These are phyloP conservation scores for Diaporthe citri DNA, from an alignment of 2,329 filamentous ascomycete genomes.

Conservation along the genomic window DNA sequence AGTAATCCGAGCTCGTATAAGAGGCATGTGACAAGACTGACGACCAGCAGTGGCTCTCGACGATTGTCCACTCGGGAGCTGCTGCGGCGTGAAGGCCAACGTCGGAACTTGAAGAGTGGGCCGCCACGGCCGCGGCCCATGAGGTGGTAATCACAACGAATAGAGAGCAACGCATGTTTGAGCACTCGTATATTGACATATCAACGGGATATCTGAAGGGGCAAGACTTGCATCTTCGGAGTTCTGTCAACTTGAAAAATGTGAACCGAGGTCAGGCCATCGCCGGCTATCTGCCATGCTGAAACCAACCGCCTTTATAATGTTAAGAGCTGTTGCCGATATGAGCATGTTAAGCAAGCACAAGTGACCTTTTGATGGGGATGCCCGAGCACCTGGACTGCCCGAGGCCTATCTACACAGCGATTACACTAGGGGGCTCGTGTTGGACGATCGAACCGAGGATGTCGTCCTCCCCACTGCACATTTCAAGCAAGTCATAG, in stretches of 20 bases:
- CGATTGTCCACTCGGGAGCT: background rate
- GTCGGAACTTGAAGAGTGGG: background rate
- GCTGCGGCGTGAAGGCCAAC: background rate
- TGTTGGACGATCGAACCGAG: background rate
- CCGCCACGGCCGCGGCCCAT: background rate
- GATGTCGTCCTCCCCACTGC: background rate
- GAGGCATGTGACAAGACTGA: background rate
- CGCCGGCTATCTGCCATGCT: too few species aligned
- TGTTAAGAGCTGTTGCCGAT: fast-evolving
- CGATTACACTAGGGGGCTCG: background rate
- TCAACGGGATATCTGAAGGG: too few species aligned
- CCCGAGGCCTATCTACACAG: background rate
- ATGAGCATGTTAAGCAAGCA: background rate
- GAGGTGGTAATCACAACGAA: background rate
- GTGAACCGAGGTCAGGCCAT: background rate
- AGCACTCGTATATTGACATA: background rate
- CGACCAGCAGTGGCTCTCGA: background rate
- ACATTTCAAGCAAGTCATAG: fast-evolving
- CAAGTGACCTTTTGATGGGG: fast-evolving
- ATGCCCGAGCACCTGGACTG: background rate
- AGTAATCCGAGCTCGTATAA: background rate
- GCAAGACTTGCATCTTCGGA: background rate
- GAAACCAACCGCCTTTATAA: background rate
- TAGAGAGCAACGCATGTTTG: background rate
- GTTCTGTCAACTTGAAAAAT: background rate